Conservation (phyloP, 163 green algal genomes). For the Chlorella variabilis region DNA sequence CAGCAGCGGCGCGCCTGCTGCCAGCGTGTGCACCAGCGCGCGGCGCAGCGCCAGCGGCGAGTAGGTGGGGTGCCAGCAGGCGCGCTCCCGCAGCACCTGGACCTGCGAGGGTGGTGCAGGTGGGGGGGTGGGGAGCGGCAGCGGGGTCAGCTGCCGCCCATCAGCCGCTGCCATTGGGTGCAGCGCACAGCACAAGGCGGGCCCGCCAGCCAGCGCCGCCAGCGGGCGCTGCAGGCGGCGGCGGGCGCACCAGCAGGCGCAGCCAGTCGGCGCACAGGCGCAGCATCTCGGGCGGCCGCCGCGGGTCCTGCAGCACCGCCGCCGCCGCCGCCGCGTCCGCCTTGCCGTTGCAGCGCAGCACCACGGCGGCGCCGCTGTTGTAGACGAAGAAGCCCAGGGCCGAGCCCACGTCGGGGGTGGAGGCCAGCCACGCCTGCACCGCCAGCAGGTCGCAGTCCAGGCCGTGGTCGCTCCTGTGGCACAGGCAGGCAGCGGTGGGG, state of each 20-base stretch:
- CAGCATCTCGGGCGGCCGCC: constrained; percentile 9
- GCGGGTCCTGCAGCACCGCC: neutral
- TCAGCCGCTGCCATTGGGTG: too few relatives aligned
- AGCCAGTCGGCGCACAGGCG: constrained; percentile 37
- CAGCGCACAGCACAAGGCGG: too few relatives aligned
- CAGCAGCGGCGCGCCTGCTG: neutral
- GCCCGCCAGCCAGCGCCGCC: too few relatives aligned
- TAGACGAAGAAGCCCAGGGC: constrained; percentile 1
- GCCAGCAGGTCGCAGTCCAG: constrained; percentile 24
- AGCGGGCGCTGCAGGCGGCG: too few relatives aligned
- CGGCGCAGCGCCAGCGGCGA: constrained; percentile 26
- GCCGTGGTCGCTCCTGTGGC: constrained; percentile 31
- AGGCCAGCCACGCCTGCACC: constrained; percentile 25
- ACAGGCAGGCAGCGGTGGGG: too few relatives aligned
- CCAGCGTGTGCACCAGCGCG: constrained; percentile 36
- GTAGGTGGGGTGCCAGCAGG: constrained; percentile 33
- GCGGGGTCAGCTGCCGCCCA: too few relatives aligned
- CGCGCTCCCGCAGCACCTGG: constrained; percentile 17
- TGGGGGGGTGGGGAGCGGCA: too few relatives aligned
- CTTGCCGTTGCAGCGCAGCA: neutral
- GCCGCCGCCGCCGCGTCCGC: neutral
- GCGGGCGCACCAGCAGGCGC: constrained; percentile 41
- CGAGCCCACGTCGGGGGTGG: neutral
- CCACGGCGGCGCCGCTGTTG: neutral
- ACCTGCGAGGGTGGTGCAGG: too few relatives aligned